Evolutionary conservation across 148 eudicot species (phyloP).

Genomic region (Pouteria glomerata): DNA sequence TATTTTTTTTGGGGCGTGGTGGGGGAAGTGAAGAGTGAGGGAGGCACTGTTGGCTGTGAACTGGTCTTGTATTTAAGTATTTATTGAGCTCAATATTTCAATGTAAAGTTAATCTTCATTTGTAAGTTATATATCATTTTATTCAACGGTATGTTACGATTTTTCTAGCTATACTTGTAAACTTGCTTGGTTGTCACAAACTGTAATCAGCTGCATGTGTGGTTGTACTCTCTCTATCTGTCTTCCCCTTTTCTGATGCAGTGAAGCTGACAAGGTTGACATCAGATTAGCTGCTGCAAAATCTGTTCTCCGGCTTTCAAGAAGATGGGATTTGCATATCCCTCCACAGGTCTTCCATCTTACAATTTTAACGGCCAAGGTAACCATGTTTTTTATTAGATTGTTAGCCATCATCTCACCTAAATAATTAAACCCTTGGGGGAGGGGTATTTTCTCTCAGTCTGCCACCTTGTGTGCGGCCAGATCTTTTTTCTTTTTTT

Average conservation of each 20-base stretch:
- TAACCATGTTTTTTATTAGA: constrained; percentile 27
- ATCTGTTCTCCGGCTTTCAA: constrained; percentile 80
- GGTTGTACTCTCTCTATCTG: constrained; percentile 8
- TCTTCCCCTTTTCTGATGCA: no score
- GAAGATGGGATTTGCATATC: constrained; percentile 81
- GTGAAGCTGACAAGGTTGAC: constrained; percentile 50
- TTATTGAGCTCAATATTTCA: no score
- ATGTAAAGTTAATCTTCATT: no score
- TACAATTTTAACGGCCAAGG: constrained; percentile 77
- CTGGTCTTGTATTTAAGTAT: no score
- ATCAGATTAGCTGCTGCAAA: constrained; percentile 84
- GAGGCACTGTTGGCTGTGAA: no score
- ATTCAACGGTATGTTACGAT: neutral
- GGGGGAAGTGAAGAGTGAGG: neutral
- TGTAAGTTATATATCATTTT: neutral
- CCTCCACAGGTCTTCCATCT: constrained; percentile 59
- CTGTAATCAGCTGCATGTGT: constrained; percentile 2
- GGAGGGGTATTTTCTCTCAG: no score
- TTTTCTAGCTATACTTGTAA: neutral
- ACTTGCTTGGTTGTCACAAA: neutral
- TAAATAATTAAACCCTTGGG: no score
- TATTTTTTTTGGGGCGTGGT: neutral
- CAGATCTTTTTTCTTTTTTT: no score
- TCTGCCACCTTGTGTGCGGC: no score
- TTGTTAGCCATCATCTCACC: no score